phyloP scores from a whole-genome alignment of 1,139 yeast genomes.

The Geotrichum klebahnii region DNA sequence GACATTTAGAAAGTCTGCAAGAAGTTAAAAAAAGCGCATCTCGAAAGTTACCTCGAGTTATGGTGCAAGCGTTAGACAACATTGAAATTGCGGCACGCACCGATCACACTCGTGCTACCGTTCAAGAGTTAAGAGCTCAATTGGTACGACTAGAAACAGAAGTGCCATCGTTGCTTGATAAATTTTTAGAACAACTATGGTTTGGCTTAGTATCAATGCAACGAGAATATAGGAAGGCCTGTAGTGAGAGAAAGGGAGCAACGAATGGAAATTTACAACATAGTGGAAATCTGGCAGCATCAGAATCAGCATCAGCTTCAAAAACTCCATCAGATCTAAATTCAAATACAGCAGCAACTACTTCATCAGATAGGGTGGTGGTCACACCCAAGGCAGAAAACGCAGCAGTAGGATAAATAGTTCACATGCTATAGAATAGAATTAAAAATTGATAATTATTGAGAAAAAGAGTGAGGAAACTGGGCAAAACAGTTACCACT shows the following conservation, averaged over 20 bases:
- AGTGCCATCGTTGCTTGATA: conserved; percentile 15
- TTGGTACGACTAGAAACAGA: conserved; percentile 11
- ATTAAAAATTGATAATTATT: too few species aligned
- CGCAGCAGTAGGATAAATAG: too few species aligned
- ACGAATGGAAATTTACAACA: not conserved
- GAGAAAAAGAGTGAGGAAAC: too few species aligned
- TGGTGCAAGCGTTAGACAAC: conserved; percentile 2
- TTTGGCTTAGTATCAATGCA: conserved; percentile 15
- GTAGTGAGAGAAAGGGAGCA: not conserved
- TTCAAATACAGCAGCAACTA: too few species aligned
- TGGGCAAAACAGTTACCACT: too few species aligned
- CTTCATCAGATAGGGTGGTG: too few species aligned
- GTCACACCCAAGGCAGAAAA: too few species aligned
- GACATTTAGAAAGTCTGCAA: too few species aligned
- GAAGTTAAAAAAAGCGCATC: too few species aligned
- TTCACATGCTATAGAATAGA: too few species aligned
- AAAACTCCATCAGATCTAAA: too few species aligned
- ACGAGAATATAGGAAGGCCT: conserved; percentile 10
- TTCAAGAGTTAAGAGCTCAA: conserved; percentile 12
- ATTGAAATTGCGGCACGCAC: conserved; percentile 15
- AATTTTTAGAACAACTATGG: conserved; percentile 19
- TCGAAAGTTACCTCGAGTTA: conserved; percentile 9
- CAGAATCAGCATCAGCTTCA: too few species aligned
- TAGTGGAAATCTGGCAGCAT: not conserved
- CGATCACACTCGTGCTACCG: conserved; percentile 7